phyloP scores from a whole-genome alignment of 306 rosid species.

The Astragalus glycyphyllos region DNA sequence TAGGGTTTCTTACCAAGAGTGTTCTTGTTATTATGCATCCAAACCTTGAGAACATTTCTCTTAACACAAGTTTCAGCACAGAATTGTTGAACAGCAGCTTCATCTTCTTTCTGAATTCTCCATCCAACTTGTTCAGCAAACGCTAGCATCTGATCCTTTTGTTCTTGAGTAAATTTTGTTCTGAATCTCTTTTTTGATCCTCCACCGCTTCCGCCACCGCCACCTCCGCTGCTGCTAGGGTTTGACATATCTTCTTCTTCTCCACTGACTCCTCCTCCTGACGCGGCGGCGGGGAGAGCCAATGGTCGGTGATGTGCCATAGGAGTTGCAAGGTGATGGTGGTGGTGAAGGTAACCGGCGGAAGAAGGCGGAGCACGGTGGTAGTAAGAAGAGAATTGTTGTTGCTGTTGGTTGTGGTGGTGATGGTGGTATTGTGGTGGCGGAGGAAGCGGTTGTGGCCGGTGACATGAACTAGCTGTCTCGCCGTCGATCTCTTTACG shows the following conservation, averaged over 20 bases:
- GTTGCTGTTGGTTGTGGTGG: slow-evolving; percentile 36
- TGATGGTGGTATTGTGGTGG: slow-evolving; percentile 37
- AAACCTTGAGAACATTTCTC: slow-evolving; percentile 81
- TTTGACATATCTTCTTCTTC: slow-evolving; percentile 80
- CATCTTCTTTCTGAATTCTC: slow-evolving; percentile 93
- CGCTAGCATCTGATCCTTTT: slow-evolving; percentile 82
- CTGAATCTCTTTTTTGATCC: slow-evolving; percentile 66
- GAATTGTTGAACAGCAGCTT: slow-evolving; percentile 74
- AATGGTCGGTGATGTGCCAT: slow-evolving; percentile 56
- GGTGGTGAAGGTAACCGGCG: slow-evolving; percentile 66
- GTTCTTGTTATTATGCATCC: slow-evolving; percentile 99
- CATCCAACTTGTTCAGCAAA: slow-evolving; percentile 83
- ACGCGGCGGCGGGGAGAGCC: slow-evolving; percentile 56
- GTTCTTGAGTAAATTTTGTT: slow-evolving; percentile 80
- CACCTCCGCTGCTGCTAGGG: slow-evolving; percentile 85
- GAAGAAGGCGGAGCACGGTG: slow-evolving; percentile 42
- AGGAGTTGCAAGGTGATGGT: slow-evolving; percentile 44
- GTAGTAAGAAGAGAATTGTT: slow-evolving; percentile 60
- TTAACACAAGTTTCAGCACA: slow-evolving; percentile 64
- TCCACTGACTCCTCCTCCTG: slow-evolving; percentile 59
- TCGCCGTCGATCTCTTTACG: slow-evolving; percentile 76
- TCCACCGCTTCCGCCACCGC: slow-evolving; percentile 58
- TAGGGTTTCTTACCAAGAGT: slow-evolving; percentile 94
- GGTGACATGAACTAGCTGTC: slow-evolving; percentile 30
- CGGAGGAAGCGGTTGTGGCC: slow-evolving; percentile 35